These are phyloP conservation scores for Wickerhamiella lipophila DNA, from an alignment of 805 yeast species.

Conservation along the genomic window DNA sequence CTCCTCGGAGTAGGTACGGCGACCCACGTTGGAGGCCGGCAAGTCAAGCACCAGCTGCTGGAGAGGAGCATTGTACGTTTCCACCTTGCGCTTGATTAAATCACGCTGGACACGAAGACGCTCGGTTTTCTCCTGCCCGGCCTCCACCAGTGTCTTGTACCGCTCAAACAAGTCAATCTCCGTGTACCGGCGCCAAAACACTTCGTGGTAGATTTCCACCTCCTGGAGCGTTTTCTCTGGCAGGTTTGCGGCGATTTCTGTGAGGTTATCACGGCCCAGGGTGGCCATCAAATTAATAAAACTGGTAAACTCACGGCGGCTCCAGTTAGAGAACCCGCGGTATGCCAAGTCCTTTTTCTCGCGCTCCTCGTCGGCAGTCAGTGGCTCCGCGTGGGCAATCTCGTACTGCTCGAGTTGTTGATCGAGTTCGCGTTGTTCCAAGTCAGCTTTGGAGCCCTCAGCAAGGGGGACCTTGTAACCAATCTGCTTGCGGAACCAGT, in stretches of 20 bases:
- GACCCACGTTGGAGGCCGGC: slow-evolving; percentile 58
- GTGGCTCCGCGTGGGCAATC: slow-evolving; percentile 61
- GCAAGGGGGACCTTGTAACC: slow-evolving; percentile 52
- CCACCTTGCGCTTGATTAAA: slow-evolving; percentile 60
- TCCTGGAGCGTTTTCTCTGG: slow-evolving; percentile 74
- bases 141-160: slow-evolving; percentile 65
- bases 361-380: slow-evolving; percentile 68
- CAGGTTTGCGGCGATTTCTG: slow-evolving; percentile 62
- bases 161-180: slow-evolving; percentile 85
- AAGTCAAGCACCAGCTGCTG: slow-evolving; percentile 59
- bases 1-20: slow-evolving; percentile 63
- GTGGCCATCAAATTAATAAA: slow-evolving; percentile 63
- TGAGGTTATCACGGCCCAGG: slow-evolving; percentile 65
- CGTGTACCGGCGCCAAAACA: slow-evolving; percentile 67
- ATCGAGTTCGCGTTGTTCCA: slow-evolving; percentile 34
- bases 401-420: slow-evolving; percentile 53
- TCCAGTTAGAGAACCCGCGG: slow-evolving; percentile 73
- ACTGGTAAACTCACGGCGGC: slow-evolving; percentile 73
- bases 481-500: slow-evolving; percentile 56
- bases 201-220: slow-evolving; percentile 59
- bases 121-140: slow-evolving; percentile 74
- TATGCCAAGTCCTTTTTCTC: slow-evolving; percentile 44
- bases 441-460: slow-evolving; percentile 37
- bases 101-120: slow-evolving; percentile 61
- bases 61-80: slow-evolving; percentile 60